Evolutionary conservation across 345 rosid species (phyloP), one percentile per base, ranked within the genome.

Genomic region (Salix suchowensis): DNA sequence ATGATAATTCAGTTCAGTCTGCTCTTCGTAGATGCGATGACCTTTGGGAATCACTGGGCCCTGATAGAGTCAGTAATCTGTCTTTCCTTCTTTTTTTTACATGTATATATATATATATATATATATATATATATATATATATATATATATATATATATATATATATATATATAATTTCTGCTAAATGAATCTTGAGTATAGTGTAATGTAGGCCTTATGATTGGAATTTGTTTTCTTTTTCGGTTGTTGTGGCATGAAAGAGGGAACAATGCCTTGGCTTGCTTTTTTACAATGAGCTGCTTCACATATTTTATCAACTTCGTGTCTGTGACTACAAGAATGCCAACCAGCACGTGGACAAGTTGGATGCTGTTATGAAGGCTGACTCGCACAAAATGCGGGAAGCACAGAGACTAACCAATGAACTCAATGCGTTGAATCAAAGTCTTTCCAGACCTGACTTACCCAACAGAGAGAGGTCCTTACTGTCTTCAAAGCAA

Each of bases 281-380:
- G 85, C 84, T 91, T 83, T 93, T 92, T 87, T 96, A 96, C 91
- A 88, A 87, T 66, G 97, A 96, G 91, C 87, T 96, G 84, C 87
- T 93, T 46, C 96, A 93, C 78, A 84, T 92, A 74, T 93, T 96
- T 87, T 96, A 92, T 70, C 90, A 88, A 60, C 94, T 96, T 70
- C 92, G 88, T 62, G 82, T 86, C 46, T 92, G 96, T 46, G 98
- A 96, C 86, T 96, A 87, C 89, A 96, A 96, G 90, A 91, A 89
- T 84, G 97, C 92, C 69, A 83, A 89, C 60, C 89, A 89, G 76
- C 99, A 93, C 32, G 91, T 93, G 2, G 97, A 96, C 76, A 93
- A 80, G 71, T 87, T 96, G 86, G 99, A 96, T 88, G 88, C 87
- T 75, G 96, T 92, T 72, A 86, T 92, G 90, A 96, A 89, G 88